Percentiles rank a stretch among this genome's conserved stretches.
Conservation (phyloP, 2,329 filamentous ascomycete genomes). For the Epicoccum sorghinum region DNA sequence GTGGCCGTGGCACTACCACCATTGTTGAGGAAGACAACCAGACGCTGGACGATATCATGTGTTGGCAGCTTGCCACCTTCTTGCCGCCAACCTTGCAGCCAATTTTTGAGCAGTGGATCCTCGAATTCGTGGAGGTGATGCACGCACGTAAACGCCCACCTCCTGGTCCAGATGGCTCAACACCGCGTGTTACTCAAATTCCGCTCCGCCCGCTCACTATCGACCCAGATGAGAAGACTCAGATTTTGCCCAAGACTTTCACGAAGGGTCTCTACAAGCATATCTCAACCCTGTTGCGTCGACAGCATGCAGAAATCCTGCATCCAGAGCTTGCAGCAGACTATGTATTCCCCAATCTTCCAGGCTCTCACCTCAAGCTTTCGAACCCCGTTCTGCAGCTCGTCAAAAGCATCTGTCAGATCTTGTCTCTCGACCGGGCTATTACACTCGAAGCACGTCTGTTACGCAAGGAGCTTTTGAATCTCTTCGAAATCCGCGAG, state of each 20-base stretch:
- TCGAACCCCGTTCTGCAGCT: slow-evolving; percentile 83
- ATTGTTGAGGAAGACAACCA: slow-evolving; percentile 79
- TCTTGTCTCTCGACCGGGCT: slow-evolving; percentile 87
- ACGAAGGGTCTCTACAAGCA: slow-evolving; percentile 91
- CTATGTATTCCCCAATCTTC: slow-evolving; percentile 82
- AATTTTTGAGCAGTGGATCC: slow-evolving; percentile 88
- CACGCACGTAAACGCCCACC: slow-evolving; percentile 73
- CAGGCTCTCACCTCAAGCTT: slow-evolving; percentile 69
- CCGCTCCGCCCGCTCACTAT: slow-evolving; percentile 61
- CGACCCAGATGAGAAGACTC: slow-evolving; percentile 64
- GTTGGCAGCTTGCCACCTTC: slow-evolving; percentile 96
- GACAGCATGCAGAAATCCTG: slow-evolving; percentile 85
- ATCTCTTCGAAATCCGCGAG: slow-evolving; percentile 91
- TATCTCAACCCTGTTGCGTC: slow-evolving; percentile 78
- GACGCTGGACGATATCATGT: slow-evolving; percentile 88
- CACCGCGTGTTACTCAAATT: slow-evolving; percentile 65
- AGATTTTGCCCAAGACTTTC: slow-evolving; percentile 78
- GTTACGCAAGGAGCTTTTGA: slow-evolving; percentile 85
- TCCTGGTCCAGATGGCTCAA: slow-evolving; percentile 57
- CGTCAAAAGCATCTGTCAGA: slow-evolving; percentile 91
- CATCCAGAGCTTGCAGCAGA: slow-evolving; percentile 87
- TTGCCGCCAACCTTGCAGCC: slow-evolving; percentile 80
- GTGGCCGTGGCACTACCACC: slow-evolving; percentile 86
- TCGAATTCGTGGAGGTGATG: slow-evolving; percentile 96
- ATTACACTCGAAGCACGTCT: slow-evolving; percentile 87